phyloP scores from a whole-genome alignment of 2,329 filamentous ascomycete species.

The Gnomoniopsis smithogilvyi region DNA sequence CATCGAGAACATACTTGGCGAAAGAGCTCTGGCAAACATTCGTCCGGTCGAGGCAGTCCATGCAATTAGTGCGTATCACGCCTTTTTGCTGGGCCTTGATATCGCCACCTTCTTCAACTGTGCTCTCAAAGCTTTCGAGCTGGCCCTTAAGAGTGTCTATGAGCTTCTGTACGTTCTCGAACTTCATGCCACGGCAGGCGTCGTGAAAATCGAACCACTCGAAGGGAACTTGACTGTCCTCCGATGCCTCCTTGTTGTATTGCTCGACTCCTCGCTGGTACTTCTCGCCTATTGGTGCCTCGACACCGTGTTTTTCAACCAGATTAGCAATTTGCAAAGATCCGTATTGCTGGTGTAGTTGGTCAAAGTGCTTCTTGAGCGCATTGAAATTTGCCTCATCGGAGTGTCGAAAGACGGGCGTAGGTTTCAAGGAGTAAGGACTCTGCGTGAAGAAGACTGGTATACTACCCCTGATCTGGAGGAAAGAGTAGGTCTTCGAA shows the following conservation, averaged over 20 bases:
- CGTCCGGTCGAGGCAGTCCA: slow-evolving; percentile 96
- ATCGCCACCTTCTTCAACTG: slow-evolving; percentile 49
- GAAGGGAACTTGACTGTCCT: slow-evolving; percentile 57
- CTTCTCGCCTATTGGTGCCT: slow-evolving; percentile 72
- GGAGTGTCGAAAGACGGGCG: slow-evolving; percentile 79
- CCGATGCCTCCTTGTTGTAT: slow-evolving; percentile 61
- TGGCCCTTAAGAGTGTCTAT: slow-evolving; percentile 66
- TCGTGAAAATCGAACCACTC: slow-evolving; percentile 98
- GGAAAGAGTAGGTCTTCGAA: slow-evolving; percentile 71
- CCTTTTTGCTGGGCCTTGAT: slow-evolving; percentile 59
- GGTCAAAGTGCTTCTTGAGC: slow-evolving; percentile 75
- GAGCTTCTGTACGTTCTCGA: slow-evolving; percentile 85
- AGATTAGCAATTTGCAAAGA: slow-evolving; percentile 75
- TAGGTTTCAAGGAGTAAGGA: slow-evolving; percentile 88
- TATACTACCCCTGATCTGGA: slow-evolving; percentile 87
- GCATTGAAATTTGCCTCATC: slow-evolving; percentile 74
- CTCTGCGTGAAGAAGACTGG: slow-evolving; percentile 94
- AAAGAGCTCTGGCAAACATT: slow-evolving; percentile 95
- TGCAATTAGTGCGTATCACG: slow-evolving; percentile 91
- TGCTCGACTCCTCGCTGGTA: slow-evolving; percentile 67
- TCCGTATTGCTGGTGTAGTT: slow-evolving; percentile 68
- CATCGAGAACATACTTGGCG: slow-evolving; percentile 76
- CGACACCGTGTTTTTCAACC: slow-evolving; percentile 83
- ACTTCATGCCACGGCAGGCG: slow-evolving; percentile 93
- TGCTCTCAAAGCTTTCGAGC: slow-evolving; percentile 71